Evolutionary conservation across 2,329 filamentous ascomycete species (phyloP).

Genomic region (Paecilomyces variotii): DNA sequence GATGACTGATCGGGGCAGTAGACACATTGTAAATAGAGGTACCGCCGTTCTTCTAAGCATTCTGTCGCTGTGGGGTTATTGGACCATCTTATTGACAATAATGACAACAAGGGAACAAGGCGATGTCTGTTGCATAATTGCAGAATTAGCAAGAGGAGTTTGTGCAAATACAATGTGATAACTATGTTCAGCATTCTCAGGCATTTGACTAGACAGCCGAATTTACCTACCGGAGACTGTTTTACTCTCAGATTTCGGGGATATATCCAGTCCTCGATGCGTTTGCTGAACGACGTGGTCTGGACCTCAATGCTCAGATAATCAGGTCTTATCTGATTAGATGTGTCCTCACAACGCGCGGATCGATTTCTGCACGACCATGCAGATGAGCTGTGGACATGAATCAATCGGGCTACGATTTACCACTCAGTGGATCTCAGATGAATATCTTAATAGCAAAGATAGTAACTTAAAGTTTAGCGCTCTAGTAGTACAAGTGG

Average conservation of each 20-base stretch:
- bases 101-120: too few species aligned
- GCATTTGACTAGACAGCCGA: too few species aligned
- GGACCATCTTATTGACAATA: background rate
- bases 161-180: too few species aligned
- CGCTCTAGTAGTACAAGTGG: background rate
- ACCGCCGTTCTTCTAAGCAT: background rate
- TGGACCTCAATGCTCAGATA: background rate
- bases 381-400: background rate
- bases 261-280: background rate
- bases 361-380: background rate
- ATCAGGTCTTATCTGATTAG: background rate
- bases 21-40: background rate
- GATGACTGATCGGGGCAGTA: background rate
- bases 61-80: background rate
- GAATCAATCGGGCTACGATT: background rate
- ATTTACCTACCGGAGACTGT: too few species aligned
- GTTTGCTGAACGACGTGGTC: background rate
- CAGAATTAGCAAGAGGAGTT: too few species aligned
- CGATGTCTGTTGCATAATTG: too few species aligned
- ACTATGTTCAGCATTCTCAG: too few species aligned
- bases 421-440: background rate
- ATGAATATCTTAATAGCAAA: background rate
- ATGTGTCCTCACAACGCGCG: background rate
- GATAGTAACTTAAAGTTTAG: background rate
- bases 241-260: too few species aligned